phyloP scores from a whole-genome alignment of 2,329 filamentous ascomycete genomes.

The Ceratocystiopsis brevicomis region DNA sequence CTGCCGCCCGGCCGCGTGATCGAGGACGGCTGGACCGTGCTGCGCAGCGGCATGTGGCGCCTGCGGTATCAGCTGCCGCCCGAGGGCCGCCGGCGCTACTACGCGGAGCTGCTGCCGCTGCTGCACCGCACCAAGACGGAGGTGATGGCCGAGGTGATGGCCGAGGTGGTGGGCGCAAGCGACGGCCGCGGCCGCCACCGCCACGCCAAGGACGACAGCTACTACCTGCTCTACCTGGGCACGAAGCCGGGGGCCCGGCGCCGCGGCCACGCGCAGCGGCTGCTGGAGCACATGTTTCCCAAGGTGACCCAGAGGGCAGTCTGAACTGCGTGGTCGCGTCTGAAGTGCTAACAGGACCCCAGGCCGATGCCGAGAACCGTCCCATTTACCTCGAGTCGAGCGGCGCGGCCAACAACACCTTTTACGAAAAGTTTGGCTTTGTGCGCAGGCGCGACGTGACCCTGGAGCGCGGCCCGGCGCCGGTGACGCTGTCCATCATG shows the following conservation, averaged over 20 bases:
- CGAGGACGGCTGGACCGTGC: constrained; percentile 51
- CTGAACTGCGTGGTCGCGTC: constrained; percentile 5
- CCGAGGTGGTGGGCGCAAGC: background rate
- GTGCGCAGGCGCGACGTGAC: constrained; percentile 42
- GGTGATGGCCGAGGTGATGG: constrained; percentile 47
- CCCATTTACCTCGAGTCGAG: constrained; percentile 67
- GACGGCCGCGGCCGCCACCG: too few relatives aligned
- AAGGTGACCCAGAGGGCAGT: constrained; percentile 24
- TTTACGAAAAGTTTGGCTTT: constrained; percentile 64
- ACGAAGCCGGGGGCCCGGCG: constrained; percentile 52
- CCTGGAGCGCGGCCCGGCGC: constrained; percentile 36
- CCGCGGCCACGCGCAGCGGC: constrained; percentile 51
- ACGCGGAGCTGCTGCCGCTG: constrained; percentile 55
- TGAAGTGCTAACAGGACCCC: background rate
- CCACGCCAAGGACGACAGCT: constrained; percentile 23
- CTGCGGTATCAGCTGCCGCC: constrained; percentile 54
- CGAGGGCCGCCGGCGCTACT: constrained; percentile 58
- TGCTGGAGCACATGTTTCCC: constrained; percentile 50
- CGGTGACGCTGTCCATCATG: constrained; percentile 61
- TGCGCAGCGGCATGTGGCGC: constrained; percentile 62
- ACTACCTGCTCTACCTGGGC: constrained; percentile 72
- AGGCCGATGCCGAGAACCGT: constrained; percentile 49
- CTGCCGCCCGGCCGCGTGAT: constrained; percentile 56
- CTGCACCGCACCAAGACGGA: constrained; percentile 53
- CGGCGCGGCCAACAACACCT: constrained; percentile 44